These are phyloP conservation scores for Fusarium nurragi DNA, from an alignment of 2,329 filamentous ascomycete species.

Conservation along the genomic window DNA sequence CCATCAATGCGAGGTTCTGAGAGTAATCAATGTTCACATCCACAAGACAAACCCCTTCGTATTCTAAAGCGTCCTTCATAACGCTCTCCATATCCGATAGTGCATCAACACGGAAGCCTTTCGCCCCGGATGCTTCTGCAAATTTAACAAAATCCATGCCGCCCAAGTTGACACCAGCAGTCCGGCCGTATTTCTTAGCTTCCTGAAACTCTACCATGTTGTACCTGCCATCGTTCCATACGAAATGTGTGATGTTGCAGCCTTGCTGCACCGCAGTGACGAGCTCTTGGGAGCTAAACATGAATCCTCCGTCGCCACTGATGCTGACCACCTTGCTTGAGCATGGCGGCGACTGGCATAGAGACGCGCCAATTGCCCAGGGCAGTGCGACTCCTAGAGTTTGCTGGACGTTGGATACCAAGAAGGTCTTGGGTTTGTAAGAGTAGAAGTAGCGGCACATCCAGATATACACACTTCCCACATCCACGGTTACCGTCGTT, in stretches of 20 bases:
- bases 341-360: background rate
- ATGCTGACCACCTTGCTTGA: background rate
- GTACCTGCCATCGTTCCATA: background rate
- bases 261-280: background rate
- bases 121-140: background rate
- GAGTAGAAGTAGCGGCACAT: background rate
- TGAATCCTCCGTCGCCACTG: background rate
- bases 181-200: background rate
- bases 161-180: background rate
- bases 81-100: background rate
- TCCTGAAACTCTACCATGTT: background rate
- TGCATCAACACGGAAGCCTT: background rate
- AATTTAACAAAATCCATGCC: background rate
- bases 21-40: background rate
- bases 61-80: background rate
- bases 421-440: background rate
- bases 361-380: background rate
- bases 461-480: background rate
- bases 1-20: background rate
- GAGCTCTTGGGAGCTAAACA: background rate
- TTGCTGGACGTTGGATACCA: background rate
- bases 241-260: background rate
- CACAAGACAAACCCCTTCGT: background rate
- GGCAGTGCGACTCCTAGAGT: background rate
- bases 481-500: background rate